Percentiles rank a stretch among this genome's conserved stretches.
Evolutionary conservation across 2,329 filamentous ascomycete species (phyloP).

Genomic region (Xylariales sp.): DNA sequence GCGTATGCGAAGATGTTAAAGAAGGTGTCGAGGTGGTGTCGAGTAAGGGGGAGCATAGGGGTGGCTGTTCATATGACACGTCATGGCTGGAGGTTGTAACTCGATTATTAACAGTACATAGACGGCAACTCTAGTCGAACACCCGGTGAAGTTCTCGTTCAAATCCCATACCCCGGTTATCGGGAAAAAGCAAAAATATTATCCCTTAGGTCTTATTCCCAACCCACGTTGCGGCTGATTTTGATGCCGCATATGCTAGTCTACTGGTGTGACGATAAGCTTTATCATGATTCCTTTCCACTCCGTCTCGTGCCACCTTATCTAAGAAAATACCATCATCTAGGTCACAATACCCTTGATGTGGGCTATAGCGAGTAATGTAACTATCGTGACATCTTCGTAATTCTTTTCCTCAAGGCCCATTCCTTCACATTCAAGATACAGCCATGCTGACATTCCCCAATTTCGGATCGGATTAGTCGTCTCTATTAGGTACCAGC

Average conservation of each 20-base stretch:
- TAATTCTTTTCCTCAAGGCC: background rate
- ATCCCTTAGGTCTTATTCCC: background rate
- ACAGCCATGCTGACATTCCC: conserved; percentile 3
- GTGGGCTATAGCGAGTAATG: background rate
- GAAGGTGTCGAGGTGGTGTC: too few species aligned
- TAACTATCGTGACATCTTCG: background rate
- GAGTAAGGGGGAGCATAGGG: too few species aligned
- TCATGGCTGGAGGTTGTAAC: background rate
- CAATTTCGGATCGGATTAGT: background rate
- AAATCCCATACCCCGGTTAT: background rate
- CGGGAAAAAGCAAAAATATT: background rate
- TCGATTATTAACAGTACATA: too few species aligned
- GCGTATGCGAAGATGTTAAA: too few species aligned
- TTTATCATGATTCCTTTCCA: background rate
- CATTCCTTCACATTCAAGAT: background rate
- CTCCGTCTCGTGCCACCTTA: background rate
- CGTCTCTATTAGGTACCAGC: background rate
- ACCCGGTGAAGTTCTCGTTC: background rate
- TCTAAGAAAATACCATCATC: background rate
- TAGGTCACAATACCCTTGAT: background rate
- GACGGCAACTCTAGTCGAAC: too few species aligned
- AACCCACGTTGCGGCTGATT: background rate
- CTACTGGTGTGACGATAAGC: background rate
- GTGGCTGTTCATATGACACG: too few species aligned
- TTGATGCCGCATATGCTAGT: background rate